These are phyloP conservation scores for Cutaneotrichosporon cavernicola DNA, from an alignment of 1,284 basidiomycete genomes.

Conservation along the genomic window DNA sequence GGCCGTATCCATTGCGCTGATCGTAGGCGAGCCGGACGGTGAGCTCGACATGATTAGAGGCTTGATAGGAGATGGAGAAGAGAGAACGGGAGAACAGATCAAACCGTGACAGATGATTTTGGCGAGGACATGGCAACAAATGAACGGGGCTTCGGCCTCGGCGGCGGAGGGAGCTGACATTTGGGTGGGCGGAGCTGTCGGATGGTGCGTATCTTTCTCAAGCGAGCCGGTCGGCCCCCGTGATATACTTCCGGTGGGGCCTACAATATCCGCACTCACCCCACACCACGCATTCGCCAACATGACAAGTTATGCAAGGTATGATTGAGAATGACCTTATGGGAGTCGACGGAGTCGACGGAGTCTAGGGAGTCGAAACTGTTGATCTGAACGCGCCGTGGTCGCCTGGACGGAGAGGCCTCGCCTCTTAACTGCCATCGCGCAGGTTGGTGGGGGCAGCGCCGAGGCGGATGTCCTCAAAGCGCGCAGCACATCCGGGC, in stretches of 20 bases:
- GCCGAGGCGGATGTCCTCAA: constrained; percentile 6
- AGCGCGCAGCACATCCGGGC: constrained; percentile 7
- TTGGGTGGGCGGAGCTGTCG: background rate
- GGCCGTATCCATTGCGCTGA: background rate
- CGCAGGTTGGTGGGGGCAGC: background rate
- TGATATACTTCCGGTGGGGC: background rate
- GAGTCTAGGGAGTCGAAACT: too few species aligned
- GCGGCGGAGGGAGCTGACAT: background rate
- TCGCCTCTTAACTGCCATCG: constrained; percentile 3
- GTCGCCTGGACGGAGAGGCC: too few species aligned
- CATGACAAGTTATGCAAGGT: background rate
- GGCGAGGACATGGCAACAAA: background rate
- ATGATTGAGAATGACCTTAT: background rate
- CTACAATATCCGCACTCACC: background rate
- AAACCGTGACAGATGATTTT: background rate
- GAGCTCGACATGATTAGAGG: too few species aligned
- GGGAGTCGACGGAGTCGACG: too few species aligned
- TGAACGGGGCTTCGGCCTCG: background rate
- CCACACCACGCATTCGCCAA: background rate
- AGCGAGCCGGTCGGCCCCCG: background rate
- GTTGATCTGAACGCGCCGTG: too few species aligned
- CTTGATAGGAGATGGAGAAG: too few species aligned
- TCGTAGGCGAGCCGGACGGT: background rate
- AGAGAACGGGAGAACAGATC: background rate
- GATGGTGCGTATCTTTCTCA: too few species aligned